Percentiles rank a stretch among this genome's conserved stretches.
Conservation (phyloP, 1,139 yeast genomes). For the Lodderomyces metapsilosis region DNA sequence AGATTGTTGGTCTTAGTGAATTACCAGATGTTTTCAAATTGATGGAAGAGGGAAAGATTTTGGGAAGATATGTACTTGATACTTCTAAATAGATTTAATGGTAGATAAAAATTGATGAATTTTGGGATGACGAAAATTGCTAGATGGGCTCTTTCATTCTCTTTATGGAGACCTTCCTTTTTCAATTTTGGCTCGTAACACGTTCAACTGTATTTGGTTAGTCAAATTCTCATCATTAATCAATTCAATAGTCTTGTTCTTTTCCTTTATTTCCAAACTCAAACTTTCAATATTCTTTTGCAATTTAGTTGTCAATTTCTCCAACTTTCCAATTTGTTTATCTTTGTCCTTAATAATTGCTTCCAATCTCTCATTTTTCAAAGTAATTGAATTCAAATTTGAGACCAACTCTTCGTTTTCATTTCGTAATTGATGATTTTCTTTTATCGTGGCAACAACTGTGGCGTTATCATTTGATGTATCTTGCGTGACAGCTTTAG, state of each 20-base stretch:
- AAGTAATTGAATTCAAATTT: conserved; percentile 25
- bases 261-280: conserved; percentile 50
- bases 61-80: conserved; percentile 79
- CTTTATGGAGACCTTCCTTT: background rate
- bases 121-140: too few relatives aligned
- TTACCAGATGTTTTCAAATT: conserved; percentile 60
- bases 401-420: conserved; percentile 19
- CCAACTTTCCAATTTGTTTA: conserved; percentile 19
- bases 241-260: conserved; percentile 55
- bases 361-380: conserved; percentile 24
- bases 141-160: background rate
- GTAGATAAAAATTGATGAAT: too few relatives aligned
- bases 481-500: background rate
- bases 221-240: conserved; percentile 73
- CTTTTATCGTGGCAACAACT: conserved; percentile 10
- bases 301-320: conserved; percentile 23
- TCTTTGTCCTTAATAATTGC: conserved; percentile 14
- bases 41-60: conserved; percentile 70
- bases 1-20: conserved; percentile 66
- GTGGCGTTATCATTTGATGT: conserved; percentile 3
- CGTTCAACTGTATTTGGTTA: conserved; percentile 66
- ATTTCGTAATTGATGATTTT: conserved; percentile 14
- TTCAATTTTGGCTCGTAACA: conserved; percentile 45
- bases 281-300: conserved; percentile 32
- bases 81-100: conserved; percentile 43